Base-by-base conservation (phyloP, 73 alveolate genomes). In the Tetrahymena elliotti region DNA sequence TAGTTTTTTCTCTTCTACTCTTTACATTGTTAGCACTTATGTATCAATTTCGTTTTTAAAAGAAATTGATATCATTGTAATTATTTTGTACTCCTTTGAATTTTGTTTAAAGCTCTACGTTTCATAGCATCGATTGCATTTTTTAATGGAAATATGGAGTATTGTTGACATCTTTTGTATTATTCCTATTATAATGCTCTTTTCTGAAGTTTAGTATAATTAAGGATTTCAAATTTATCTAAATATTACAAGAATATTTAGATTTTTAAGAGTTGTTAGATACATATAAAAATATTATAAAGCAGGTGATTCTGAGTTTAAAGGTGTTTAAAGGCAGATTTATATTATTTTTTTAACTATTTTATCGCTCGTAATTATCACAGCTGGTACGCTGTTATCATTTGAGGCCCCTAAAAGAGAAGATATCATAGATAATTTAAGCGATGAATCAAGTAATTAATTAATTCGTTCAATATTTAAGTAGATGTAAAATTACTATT, bases 341-440 rank as follows among this genome's bases (percentile, higher is more conserved):
- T 94, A 94, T 38, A 84, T 92, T 5, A 94, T 94, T 36, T 94
- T 94, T 22, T 92, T 94, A 41, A 94, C 96, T n/a, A 88, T 94
- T 39, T n/a, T 94, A 34, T 84, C 96, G 8, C 20, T 94, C 18
- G 93, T 94, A 34, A 94, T 94, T 33, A 94, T 98, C 1, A 95
- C 98, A 10, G 96, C 99, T 2, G 99, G 99, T 36, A 95, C 97
- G 31, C 47, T 97, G 35, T 94, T 96, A 97, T 96, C 96, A 9
- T 93, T 98, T 38, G 99, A 98, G 95, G 93, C 97, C 38, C 95
- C 97, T 54, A 96, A 97, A 31, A 95, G 95, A 52, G 54, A 53
- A 33, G 95, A 95, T 9, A 15, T 40, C 7, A 94, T 94, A 0
- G 93, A 34, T 20, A 41, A 38, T 33, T 93, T 84, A 83, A 18